Conservation (phyloP, 1,284 basidiomycete genomes). For the Heterobasidion annosum region DNA sequence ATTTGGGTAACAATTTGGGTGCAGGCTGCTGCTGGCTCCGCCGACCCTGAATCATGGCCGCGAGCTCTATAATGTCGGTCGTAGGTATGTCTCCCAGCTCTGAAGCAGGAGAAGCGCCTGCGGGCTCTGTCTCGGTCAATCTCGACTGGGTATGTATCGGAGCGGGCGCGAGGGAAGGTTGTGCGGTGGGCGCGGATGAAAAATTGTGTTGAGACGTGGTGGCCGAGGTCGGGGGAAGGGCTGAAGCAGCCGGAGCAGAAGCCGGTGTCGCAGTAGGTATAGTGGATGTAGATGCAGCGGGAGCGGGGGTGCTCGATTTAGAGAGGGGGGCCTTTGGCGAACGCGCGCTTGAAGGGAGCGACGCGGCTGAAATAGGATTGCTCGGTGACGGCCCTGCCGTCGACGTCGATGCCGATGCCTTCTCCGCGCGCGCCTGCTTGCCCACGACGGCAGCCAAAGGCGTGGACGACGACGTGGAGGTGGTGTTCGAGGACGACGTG, state of each 20-base stretch:
- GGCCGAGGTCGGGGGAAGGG: too few species aligned
- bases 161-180: not conserved
- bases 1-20: too few species aligned
- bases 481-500: not conserved
- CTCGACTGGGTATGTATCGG: not conserved
- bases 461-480: not conserved
- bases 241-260: not conserved
- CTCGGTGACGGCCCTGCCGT: too few species aligned
- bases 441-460: not conserved
- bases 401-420: too few species aligned
- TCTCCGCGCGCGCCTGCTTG: too few species aligned
- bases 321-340: too few species aligned
- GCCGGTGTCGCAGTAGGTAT: not conserved
- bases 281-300: not conserved
- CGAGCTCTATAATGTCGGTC: not conserved
- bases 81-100: not conserved
- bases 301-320: not conserved
- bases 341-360: too few species aligned
- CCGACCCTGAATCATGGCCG: not conserved
- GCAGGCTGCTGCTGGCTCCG: not conserved
- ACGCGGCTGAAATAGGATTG: too few species aligned
- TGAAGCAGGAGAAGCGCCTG: not conserved
- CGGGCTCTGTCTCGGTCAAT: not conserved
- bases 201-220: not conserved
- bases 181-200: too few species aligned